Evolutionary conservation across 164 flowering plant species (phyloP).

Genomic region (Liriodendron chinense): DNA sequence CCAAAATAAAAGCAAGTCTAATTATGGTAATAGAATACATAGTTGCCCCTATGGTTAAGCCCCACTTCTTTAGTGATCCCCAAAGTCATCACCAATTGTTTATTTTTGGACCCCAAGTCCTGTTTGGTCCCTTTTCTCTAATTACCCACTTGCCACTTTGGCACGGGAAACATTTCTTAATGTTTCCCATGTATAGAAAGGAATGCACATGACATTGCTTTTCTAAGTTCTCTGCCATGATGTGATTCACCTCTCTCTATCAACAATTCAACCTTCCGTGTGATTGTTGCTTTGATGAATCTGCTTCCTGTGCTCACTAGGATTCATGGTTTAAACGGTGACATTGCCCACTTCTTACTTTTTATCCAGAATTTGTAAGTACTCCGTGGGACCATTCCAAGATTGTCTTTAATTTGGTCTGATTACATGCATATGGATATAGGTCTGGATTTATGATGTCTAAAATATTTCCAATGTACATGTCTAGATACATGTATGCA

Average conservation of each 20-base stretch:
- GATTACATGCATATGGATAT: background rate
- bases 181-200: conserved; percentile 7
- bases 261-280: conserved; percentile 2
- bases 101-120: background rate
- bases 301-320: conserved; percentile 13
- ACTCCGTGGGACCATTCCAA: background rate
- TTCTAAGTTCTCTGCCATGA: conserved; percentile 3
- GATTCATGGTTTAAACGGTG: conserved; percentile 4
- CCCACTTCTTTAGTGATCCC: conserved; percentile 15
- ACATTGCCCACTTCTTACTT: background rate
- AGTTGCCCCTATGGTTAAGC: conserved; percentile 9
- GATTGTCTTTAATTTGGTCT: background rate
- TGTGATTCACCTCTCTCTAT: conserved; percentile 13
- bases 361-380: background rate
- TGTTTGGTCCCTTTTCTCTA: conserved; percentile 16
- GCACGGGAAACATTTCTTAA: conserved; percentile 11
- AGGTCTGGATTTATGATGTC: too few species aligned
- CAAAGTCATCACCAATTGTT: conserved; percentile 10
- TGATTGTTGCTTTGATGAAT: conserved; percentile 10
- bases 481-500: background rate
- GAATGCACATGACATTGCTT: conserved; percentile 12
- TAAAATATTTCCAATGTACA: background rate
- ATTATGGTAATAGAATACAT: conserved; percentile 14
- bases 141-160: background rate
- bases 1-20: conserved; percentile 8